Conservation (phyloP, 441 rosid genomes). For the Adansonia grandidieri region DNA sequence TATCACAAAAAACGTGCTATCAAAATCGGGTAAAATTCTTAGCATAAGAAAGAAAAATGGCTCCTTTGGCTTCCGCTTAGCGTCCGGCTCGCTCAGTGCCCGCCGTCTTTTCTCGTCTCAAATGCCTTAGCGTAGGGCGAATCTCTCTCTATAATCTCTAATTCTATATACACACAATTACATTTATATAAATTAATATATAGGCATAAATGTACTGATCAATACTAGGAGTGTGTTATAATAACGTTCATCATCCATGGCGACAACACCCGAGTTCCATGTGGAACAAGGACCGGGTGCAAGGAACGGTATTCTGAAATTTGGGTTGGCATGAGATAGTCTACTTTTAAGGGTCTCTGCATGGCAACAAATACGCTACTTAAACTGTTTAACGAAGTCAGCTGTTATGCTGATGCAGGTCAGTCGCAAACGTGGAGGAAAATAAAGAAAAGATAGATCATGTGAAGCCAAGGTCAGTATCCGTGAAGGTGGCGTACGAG, state of each 20-base stretch:
- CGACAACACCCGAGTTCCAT: neutral
- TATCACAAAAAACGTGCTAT: neutral
- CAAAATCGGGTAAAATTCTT: neutral
- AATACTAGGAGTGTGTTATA: neutral
- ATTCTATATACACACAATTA: neutral
- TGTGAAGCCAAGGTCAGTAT: slow-evolving; percentile 30
- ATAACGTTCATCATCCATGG: neutral
- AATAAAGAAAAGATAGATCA: neutral
- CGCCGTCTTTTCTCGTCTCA: slow-evolving; percentile 1
- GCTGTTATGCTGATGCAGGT: slow-evolving; percentile 19
- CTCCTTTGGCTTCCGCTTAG: neutral
- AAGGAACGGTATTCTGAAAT: neutral
- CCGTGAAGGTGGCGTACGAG: slow-evolving; percentile 30
- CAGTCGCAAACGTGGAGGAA: neutral
- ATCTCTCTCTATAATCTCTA: neutral
- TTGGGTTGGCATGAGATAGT: neutral
- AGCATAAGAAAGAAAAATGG: neutral
- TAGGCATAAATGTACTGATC: neutral
- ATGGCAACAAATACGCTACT: neutral
- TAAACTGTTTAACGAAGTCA: neutral
- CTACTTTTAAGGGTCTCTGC: neutral
- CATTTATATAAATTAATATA: too few relatives aligned
- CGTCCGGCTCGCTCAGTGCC: neutral
- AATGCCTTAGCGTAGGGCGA: slow-evolving; percentile 19
- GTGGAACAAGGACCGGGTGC: neutral